These are phyloP conservation scores for Nigrograna mackinnonii DNA, from an alignment of 2,329 filamentous ascomycete species.

Conservation along the genomic window DNA sequence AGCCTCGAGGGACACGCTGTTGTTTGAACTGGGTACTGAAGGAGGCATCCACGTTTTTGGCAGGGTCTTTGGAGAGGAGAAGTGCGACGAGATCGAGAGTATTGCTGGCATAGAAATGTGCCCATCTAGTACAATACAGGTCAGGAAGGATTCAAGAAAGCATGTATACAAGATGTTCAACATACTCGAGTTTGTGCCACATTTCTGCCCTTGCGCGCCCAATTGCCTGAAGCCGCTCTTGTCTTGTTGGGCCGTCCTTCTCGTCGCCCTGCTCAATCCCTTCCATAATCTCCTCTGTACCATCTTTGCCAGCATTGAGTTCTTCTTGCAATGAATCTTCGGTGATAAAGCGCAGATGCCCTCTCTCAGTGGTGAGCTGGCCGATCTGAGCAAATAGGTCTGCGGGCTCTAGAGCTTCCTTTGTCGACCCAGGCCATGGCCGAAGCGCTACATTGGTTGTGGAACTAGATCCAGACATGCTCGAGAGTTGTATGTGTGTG, in stretches of 20 bases:
- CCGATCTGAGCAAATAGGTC: constrained; percentile 72
- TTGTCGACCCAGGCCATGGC: constrained; percentile 60
- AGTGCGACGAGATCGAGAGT: constrained; percentile 37
- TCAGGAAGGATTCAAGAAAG: constrained; percentile 14
- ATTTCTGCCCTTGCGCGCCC: constrained; percentile 45
- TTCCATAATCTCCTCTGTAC: constrained; percentile 43
- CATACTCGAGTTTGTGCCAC: constrained; percentile 44
- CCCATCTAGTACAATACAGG: constrained; percentile 23
- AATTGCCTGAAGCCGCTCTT: constrained; percentile 43
- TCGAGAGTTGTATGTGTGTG: no score
- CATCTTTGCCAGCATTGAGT: constrained; percentile 54
- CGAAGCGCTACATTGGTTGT: constrained; percentile 60
- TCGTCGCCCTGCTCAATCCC: constrained; percentile 53
- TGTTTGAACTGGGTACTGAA: constrained; percentile 32
- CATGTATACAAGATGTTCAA: constrained; percentile 23
- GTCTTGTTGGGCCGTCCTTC: constrained; percentile 38
- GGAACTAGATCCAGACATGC: constrained; percentile 28
- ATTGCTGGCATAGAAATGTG: constrained; percentile 32
- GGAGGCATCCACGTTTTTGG: constrained; percentile 24
- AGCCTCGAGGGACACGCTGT: constrained; percentile 40
- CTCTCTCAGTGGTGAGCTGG: constrained; percentile 77
- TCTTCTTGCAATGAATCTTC: constrained; percentile 74
- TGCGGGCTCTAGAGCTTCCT: constrained; percentile 54
- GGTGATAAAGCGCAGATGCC: constrained; percentile 79
- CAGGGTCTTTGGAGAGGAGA: constrained; percentile 31